Conservation (phyloP, 2,329 filamentous ascomycete species). For the Exophiala xenobiotica region DNA sequence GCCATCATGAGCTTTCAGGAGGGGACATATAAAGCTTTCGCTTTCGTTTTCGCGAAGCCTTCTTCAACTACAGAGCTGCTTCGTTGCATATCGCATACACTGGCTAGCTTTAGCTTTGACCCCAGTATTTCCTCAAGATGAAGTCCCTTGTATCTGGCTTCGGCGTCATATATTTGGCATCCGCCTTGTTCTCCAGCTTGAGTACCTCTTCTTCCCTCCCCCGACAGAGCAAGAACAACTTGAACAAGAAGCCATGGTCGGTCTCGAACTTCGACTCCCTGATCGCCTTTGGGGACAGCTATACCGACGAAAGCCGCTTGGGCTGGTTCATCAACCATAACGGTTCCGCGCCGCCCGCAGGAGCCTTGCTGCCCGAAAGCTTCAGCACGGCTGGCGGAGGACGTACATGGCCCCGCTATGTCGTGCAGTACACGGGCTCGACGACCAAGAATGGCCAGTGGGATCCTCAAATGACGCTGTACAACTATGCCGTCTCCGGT, state of each 20-base stretch:
- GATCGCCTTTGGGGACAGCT: constrained; percentile 73
- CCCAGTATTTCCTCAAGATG: neutral
- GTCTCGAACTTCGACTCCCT: constrained; percentile 59
- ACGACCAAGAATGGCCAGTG: constrained; percentile 48
- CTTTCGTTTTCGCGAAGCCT: no score
- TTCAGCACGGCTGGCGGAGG: constrained; percentile 61
- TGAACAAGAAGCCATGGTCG: constrained; percentile 32
- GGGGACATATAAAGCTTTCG: no score
- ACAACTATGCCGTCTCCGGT: constrained; percentile 71
- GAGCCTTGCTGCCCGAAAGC: constrained; percentile 53
- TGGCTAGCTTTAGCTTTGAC: neutral
- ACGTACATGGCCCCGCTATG: constrained; percentile 67
- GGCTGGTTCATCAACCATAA: constrained; percentile 61
- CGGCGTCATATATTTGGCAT: neutral
- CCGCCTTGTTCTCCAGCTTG: neutral
- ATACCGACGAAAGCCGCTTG: constrained; percentile 70
- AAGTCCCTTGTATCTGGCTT: neutral
- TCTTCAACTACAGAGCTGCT: no score
- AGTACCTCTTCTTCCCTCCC: constrained; percentile 1
- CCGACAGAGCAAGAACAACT: constrained; percentile 7
- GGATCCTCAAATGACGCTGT: constrained; percentile 36
- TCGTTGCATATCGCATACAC: no score
- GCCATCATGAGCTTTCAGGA: no score
- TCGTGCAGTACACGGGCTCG: constrained; percentile 58
- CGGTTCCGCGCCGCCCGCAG: constrained; percentile 62